Evolutionary conservation across 2,329 filamentous ascomycete genomes (phyloP), one percentile per base, ranked within the genome.

Genomic region (Fusarium proliferatum): DNA sequence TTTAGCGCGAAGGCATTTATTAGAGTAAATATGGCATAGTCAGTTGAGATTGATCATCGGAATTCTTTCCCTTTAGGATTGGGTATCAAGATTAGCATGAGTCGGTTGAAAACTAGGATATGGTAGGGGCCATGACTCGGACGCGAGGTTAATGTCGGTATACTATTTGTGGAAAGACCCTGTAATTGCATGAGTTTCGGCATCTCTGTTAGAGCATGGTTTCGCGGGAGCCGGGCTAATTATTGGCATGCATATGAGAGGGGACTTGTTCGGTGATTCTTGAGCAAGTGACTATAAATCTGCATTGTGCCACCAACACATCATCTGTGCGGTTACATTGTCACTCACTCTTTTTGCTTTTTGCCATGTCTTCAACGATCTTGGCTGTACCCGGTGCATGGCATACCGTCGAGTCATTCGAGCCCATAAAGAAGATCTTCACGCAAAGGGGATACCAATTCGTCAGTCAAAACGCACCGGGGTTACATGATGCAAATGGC

Each of bases 321-420:
- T 36, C 33, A 36, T 26, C 55, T 61, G 36, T 63, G 43, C 21
- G 16, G 13, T 28, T 61, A 6, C 42, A 23, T 42, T 23, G 3
- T 15, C 36, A 23, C 9, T 36, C 33, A 36, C 7, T 6, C 3
- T 30, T 33, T 51, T 7, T 41, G 5, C 11, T 26, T 19, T 41
- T 36, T 17, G 53, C 11, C 9, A 75, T 69, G 57, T 26, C 52
- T 19, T 72, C 70, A 3, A 75, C 69, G 3, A 66, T 77, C 30
- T 41, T 71, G 13, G 49, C 69, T 12, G 64, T 78, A 9, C 68
- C 72, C 0, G 76, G 75, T 46, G 69, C 75, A 5, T 78, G 76
- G 76, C 76, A 78, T 41, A 64, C 48, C 0, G 23, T 45, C 3
- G 48, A 55, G 38, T 51, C 62, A 49, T 68, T 68, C 9, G 52